Percentiles rank a stretch among this genome's conserved stretches.
phyloP scores from a whole-genome alignment of 805 yeast genomes.

The Kuraishia ogatae region DNA sequence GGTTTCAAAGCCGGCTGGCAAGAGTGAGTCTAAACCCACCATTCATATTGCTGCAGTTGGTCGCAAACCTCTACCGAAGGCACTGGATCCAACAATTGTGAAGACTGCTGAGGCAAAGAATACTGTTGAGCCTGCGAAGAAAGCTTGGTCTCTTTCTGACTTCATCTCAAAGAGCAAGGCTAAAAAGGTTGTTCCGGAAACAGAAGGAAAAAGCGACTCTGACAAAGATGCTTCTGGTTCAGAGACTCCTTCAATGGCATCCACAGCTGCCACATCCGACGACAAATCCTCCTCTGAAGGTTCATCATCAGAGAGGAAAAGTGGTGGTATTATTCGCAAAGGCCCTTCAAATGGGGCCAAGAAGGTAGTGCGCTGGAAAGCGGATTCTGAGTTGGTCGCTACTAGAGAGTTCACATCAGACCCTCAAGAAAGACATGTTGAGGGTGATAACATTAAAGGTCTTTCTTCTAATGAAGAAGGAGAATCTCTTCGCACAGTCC shows the following conservation, averaged over 20 bases:
- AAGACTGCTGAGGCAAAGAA: background rate
- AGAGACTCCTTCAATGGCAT: background rate
- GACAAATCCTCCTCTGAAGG: background rate
- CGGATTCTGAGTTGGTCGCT: background rate
- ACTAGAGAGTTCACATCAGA: background rate
- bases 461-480: background rate
- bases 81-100: background rate
- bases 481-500: background rate
- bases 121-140: background rate
- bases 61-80: background rate
- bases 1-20: background rate
- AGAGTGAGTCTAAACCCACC: background rate
- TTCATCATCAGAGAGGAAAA: background rate
- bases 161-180: background rate
- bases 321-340: background rate
- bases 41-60: background rate
- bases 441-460: background rate
- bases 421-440: background rate
- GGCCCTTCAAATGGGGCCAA: background rate
- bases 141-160: background rate
- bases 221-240: background rate
- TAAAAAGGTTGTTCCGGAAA: background rate
- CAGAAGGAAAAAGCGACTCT: background rate
- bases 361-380: constrained; percentile 1
- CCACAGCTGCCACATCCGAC: background rate